These are phyloP conservation scores for Irpex rosettiformis DNA, from an alignment of 1,284 basidiomycete genomes.

Conservation along the genomic window DNA sequence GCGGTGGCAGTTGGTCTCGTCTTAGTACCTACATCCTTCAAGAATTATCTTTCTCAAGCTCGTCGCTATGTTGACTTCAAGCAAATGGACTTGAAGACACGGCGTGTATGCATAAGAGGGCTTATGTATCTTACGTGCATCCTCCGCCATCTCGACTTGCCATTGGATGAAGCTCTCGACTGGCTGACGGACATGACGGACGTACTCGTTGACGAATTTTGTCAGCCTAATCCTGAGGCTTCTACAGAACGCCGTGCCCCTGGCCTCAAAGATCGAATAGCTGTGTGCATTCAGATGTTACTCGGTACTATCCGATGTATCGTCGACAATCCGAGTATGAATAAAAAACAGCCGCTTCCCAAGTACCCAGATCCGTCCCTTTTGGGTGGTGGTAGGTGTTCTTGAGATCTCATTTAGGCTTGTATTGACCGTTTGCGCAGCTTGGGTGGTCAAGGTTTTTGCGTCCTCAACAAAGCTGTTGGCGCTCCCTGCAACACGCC, in stretches of 20 bases:
- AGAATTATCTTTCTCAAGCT: constrained; percentile 56
- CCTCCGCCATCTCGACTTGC: constrained; percentile 55
- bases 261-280: constrained; percentile 21
- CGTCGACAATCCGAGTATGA: constrained; percentile 49
- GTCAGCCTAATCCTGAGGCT: constrained; percentile 5
- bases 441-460: constrained; percentile 62
- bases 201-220: constrained; percentile 55
- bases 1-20: constrained; percentile 76
- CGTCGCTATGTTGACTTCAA: constrained; percentile 69
- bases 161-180: constrained; percentile 52
- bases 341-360: constrained; percentile 21
- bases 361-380: constrained; percentile 69
- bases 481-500: constrained; percentile 25
- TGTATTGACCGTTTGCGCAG: constrained; percentile 30
- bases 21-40: constrained; percentile 59
- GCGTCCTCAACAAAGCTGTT: constrained; percentile 37
- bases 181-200: constrained; percentile 71
- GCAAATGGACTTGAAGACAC: constrained; percentile 66
- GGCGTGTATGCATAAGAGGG: constrained; percentile 74
- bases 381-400: constrained; percentile 48
- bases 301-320: constrained; percentile 62
- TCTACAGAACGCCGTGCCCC: constrained; percentile 14
- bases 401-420: constrained; percentile 2
- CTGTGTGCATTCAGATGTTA: constrained; percentile 45
- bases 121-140: constrained; percentile 75